Base-by-base conservation (phyloP, 2,329 filamentous ascomycete genomes). In the Fusarium sp. region DNA sequence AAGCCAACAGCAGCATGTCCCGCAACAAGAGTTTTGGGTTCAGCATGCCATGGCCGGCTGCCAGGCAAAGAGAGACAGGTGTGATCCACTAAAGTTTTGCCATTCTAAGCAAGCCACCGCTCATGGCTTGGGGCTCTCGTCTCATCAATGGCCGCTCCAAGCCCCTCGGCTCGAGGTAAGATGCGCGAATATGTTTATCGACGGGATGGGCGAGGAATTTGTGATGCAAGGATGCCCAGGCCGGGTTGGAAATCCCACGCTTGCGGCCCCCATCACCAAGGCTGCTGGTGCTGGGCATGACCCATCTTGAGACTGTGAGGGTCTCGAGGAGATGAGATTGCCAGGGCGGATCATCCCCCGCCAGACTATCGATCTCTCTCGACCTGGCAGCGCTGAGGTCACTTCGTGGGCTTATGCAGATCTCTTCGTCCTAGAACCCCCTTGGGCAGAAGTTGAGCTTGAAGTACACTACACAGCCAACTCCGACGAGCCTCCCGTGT, bases 31-130 rank as follows among this genome's bases (percentile, higher is more conserved):
- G 61, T 70, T 74, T 73, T 65, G 56, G 47, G 60, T 73, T 71
- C 27, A 50, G 20, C 57, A 40, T 67, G 63, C 40, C 22, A 40
- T 38, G 13, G 36, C 70, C 54, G 42, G 66, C 60, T 45, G 56
- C 25, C 35, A 52, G 67, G 64, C 65, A 62, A 52, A 61, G 42
- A 71, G 56, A 65, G 40, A 67, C 60, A 65, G n/a, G 52, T 65
- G 40, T 74, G 72, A 74, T 77, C 75, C 75, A 78, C 75, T 65
- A n/a, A 25, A 59, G 52, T 45, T 59, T 76, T 77, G 52, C 63
- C 59, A 65, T 73, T 71, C 64, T 63, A 58, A 71, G 63, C 73
- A 77, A 76, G 67, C 75, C 73, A 76, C 66, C 57, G 38, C 40
- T 59, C 57, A 45, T 65, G 60, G 54, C 61, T 54, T 62, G 57